phyloP scores from a whole-genome alignment of 768 basidiomycete genomes.

The Russula sp. region DNA sequence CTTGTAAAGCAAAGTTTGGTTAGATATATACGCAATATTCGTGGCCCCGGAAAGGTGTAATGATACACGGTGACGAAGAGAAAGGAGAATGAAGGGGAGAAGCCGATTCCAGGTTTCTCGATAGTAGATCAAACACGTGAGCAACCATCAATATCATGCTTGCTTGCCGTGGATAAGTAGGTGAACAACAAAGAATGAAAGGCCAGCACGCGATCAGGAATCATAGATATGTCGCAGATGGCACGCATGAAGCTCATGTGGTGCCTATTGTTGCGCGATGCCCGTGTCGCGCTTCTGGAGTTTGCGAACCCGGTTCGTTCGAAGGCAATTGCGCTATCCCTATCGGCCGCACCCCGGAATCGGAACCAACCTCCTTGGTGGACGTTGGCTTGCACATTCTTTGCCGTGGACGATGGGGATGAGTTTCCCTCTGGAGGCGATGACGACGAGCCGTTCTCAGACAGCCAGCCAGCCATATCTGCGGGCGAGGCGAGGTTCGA shows the following conservation, averaged over 20 bases:
- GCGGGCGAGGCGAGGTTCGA: no score
- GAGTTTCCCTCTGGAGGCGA: no score
- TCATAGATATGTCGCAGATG: constrained; percentile 3
- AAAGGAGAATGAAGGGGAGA: neutral
- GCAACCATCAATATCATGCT: neutral
- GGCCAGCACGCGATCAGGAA: neutral
- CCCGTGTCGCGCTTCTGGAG: constrained; percentile 5
- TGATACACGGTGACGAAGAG: constrained; percentile 1
- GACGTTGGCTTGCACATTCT: no score
- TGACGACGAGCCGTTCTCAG: no score
- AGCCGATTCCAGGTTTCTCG: neutral
- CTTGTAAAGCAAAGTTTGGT: neutral
- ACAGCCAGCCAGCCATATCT: no score
- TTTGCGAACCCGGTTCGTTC: neutral
- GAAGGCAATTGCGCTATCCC: neutral
- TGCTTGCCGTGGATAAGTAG: neutral
- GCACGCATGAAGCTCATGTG: constrained; percentile 10
- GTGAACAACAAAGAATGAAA: neutral
- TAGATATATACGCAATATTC: neutral
- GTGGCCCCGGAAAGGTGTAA: neutral
- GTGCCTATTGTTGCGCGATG: constrained; percentile 11
- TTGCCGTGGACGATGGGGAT: no score
- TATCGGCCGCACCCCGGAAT: no score
- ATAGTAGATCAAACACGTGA: neutral
- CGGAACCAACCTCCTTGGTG: no score